Base-by-base conservation (phyloP, 2,329 filamentous ascomycete species). In the Xylariaceae sp. region DNA sequence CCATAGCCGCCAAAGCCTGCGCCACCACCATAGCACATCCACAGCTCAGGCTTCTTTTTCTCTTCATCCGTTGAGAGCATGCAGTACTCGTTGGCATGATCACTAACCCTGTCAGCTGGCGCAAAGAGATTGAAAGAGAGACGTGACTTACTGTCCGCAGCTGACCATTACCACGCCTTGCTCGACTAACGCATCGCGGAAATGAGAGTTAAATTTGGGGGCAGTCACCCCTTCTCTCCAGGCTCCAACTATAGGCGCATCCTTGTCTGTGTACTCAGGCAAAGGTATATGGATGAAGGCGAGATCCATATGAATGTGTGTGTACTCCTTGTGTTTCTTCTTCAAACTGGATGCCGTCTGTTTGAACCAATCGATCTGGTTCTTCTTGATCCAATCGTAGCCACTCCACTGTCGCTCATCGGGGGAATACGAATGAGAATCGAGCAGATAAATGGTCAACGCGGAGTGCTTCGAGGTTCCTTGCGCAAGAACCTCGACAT, bases 21-120 rank as follows among this genome's bases (percentile, higher is more conserved):
- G 19, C 87, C 93, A 24, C 93, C 93, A 8, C 83, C 91, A 64
- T 97, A 97, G 71, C 93, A 98, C 90, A 98, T 95, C 93, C 93
- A 98, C 2, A 97, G 69, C 22, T 84, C 78, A 0, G 85, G 83
- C 37, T 74, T 74, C n/a, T 72, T 65, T 17, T 68, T 68, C 22
- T 71, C 64, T 31, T 76, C 66, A 38, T 76, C 64, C 3, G 70
- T 64, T 1, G 76, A 81, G 8, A 96, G 74, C 49, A 87, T 83
- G 64, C 93, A 98, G 64, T 96, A 97, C 59, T 98, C 93, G 61
- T 98, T 98, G 51, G 86, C 91, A 60, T 98, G 93, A 59, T 98
- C 93, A 62, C 83, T 87, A 34, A 11, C 22, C 6, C 22, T 26
- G 22, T 26, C 22, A 26, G 22, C 22, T 26, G 11, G 11, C 22